Base-by-base conservation (phyloP, 106 monocot species). In the Amphibolis antarctica region DNA sequence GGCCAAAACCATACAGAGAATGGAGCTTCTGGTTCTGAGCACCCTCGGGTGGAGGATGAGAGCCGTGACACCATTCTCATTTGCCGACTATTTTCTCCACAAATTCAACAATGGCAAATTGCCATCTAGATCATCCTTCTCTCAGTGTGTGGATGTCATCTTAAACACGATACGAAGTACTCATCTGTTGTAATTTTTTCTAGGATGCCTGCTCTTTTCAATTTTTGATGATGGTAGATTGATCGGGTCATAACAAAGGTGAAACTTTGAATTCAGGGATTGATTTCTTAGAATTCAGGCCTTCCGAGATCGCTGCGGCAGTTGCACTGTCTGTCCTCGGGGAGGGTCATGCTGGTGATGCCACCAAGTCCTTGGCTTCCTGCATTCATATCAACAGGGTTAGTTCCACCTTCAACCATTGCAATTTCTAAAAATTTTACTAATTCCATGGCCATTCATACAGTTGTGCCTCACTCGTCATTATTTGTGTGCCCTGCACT, bases 41-140 rank as follows among this genome's bases (percentile, higher is more conserved):
- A 90, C 83, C 9, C 82, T 96, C 58, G 75, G 84, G 44, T 96
- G 89, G 86, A 86, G 89, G 73, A 86, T 90, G 89, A 86, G 82
- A 57, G 77, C 89, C 12, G 86, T 89, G 29, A 96, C 89, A 11
- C 89, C 94, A 13, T 96, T 89, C 63, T 82, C 94, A 10, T 96
- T 75, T 67, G 64, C 89, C 26, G 86, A 89, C 47, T 90, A 81
- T 93, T 88, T 69, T n/a, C 85, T 93, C 58, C 62, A 77, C 70
- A 72, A 82, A 58, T 74, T 86, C 70, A 80, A 59, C 58, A 70
- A 49, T 22, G 73, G 66, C 12, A 59, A 58, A 62, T 53, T 60
- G 1, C 82, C 81, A 14, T 28, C 48, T 10, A 82, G 74, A 65
- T 36, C 60, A 9, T 64, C 53, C 19, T 4, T 82, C 29, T 73